Percentiles rank a stretch among this genome's conserved stretches.
Conservation (phyloP, 2,329 filamentous ascomycete genomes). For the Cladosporium velox region DNA sequence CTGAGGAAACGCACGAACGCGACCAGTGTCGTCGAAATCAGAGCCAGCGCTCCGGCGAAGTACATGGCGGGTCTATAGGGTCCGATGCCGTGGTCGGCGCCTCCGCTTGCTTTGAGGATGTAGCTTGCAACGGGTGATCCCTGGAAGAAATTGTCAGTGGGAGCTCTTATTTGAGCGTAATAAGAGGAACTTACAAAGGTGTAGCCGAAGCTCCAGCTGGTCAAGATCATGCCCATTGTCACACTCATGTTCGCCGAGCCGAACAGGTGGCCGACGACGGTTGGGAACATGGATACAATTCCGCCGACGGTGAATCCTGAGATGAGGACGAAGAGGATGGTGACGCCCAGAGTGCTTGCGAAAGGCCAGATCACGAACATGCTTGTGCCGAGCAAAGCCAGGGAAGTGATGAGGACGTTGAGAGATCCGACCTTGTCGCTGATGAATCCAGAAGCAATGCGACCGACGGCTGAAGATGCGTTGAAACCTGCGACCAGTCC, state of each 20-base stretch:
- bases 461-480: constrained; percentile 60
- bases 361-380: constrained; percentile 65
- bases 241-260: constrained; percentile 49
- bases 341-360: constrained; percentile 55
- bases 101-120: constrained; percentile 55
- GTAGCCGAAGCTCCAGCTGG: constrained; percentile 63
- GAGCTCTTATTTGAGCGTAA: neutral
- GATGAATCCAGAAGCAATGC: constrained; percentile 56
- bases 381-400: constrained; percentile 57
- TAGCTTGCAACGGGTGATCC: constrained; percentile 62
- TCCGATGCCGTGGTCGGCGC: constrained; percentile 50
- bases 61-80: constrained; percentile 64
- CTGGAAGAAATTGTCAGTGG: constrained; percentile 32
- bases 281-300: constrained; percentile 66
- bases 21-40: constrained; percentile 2
- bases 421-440: constrained; percentile 58
- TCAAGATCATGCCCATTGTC: constrained; percentile 64
- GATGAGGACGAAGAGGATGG: constrained; percentile 60
- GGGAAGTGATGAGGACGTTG: constrained; percentile 56
- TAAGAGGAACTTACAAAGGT: constrained; percentile 51
- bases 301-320: constrained; percentile 64
- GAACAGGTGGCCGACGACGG: constrained; percentile 62
- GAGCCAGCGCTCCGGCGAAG: constrained; percentile 50
- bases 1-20: constrained; percentile 6
- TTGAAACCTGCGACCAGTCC: constrained; percentile 62